Evolutionary conservation across 1,284 basidiomycete genomes (phyloP).

Genomic region (Blastosporella zonata): DNA sequence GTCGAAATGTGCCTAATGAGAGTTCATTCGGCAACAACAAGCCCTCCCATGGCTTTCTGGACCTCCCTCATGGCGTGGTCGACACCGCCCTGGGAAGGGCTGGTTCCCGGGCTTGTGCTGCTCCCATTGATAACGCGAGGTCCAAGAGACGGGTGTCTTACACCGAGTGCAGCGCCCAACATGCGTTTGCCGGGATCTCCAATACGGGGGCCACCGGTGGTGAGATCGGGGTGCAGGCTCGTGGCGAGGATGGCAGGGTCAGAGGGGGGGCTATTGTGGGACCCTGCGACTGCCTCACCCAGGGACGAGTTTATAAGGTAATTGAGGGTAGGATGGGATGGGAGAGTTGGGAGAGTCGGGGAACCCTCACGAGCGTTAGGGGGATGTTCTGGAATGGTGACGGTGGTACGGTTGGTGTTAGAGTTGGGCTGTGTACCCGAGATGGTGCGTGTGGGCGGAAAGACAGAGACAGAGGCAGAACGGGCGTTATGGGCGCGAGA

Average conservation of each 20-base stretch:
- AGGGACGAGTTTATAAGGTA: conserved; percentile 75
- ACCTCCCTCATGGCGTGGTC: conserved; percentile 71
- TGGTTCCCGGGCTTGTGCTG: conserved; percentile 32
- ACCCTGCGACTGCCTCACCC: conserved; percentile 42
- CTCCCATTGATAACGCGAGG: conserved; percentile 52
- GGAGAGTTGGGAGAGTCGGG: conserved; percentile 75
- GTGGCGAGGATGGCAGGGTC: conserved; percentile 68
- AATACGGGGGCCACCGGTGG: conserved; percentile 52
- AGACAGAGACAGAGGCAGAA: conserved; percentile 65
- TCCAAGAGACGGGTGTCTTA: conserved; percentile 70
- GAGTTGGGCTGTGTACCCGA: conserved; percentile 37
- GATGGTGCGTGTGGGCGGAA: conserved; percentile 45
- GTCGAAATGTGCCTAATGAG: conserved; percentile 7
- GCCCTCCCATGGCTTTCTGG: conserved; percentile 72
- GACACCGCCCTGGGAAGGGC: conserved; percentile 39
- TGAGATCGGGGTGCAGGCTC: conserved; percentile 37
- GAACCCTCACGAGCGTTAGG: conserved; percentile 68
- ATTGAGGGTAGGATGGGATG: conserved; percentile 78
- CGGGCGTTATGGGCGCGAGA: conserved; percentile 69
- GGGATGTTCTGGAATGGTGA: conserved; percentile 51
- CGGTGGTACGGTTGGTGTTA: conserved; percentile 40
- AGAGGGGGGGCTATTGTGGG: conserved; percentile 40
- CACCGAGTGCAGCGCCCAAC: conserved; percentile 77
- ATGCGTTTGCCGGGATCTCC: conserved; percentile 83
- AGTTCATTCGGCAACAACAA: conserved; percentile 67